Conservation (phyloP, 257 asterid species). For the Paraleonurus japonicus region DNA sequence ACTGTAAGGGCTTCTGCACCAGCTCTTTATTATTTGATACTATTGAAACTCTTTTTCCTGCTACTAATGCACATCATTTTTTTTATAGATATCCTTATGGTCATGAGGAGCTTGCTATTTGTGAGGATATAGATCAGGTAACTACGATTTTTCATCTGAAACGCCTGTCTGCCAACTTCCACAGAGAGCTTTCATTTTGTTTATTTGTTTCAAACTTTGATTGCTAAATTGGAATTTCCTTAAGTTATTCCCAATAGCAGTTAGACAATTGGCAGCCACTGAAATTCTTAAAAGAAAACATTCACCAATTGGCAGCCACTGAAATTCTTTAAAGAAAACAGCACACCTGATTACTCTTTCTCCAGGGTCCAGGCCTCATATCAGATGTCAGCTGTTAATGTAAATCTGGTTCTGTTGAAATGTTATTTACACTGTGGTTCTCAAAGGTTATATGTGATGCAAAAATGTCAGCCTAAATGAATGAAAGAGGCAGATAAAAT, state of each 20-base stretch:
- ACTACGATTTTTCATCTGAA: slow-evolving; percentile 12
- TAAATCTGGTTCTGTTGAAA: not conserved
- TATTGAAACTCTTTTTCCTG: slow-evolving; percentile 8
- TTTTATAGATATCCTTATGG: slow-evolving; percentile 79
- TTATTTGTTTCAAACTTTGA: not conserved
- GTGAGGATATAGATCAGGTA: slow-evolving; percentile 95
- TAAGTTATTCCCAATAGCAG: not conserved
- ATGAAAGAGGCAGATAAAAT: not conserved
- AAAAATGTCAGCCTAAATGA: not conserved
- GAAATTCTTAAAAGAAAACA: slow-evolving; percentile 10
- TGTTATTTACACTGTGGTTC: not conserved
- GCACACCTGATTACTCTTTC: not conserved
- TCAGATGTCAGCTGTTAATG: not conserved
- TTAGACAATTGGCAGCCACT: not conserved
- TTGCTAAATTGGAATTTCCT: not conserved
- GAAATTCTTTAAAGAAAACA: slow-evolving; percentile 10
- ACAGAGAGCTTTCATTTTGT: not conserved
- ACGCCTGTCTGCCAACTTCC: slow-evolving; percentile 5
- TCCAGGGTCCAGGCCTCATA: not conserved
- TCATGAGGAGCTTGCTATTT: slow-evolving; percentile 86
- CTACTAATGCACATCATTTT: slow-evolving; percentile 27
- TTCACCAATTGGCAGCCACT: not conserved
- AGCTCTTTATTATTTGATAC: not conserved
- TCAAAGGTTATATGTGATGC: no score
- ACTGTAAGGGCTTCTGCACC: slow-evolving; percentile 56